These are phyloP conservation scores for Chaetomiaceae sp. DNA, from an alignment of 2,329 filamentous ascomycete genomes.

Conservation along the genomic window DNA sequence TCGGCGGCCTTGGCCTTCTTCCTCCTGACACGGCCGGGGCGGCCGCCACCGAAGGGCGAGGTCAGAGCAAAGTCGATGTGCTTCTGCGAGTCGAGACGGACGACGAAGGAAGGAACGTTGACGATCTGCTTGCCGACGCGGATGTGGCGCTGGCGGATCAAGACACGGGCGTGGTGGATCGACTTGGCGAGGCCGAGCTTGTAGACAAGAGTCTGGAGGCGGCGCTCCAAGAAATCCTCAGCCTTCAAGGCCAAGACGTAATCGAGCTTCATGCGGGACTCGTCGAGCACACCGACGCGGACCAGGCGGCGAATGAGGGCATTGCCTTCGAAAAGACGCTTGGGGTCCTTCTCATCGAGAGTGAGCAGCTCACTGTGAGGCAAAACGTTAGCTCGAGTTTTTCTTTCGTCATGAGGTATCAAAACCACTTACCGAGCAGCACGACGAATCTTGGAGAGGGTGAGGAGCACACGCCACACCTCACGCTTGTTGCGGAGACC, in stretches of 20 bases:
- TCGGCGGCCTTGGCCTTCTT: conserved; percentile 99
- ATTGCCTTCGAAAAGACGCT: conserved; percentile 99
- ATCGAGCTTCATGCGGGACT: conserved; percentile 99
- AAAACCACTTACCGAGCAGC: conserved; percentile 78
- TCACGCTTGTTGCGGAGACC: conserved; percentile 99
- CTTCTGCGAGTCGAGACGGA: conserved; percentile 99
- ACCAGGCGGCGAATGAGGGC: conserved; percentile 99
- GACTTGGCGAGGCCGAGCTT: conserved; percentile 99
- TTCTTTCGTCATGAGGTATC: no score
- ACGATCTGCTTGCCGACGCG: conserved; percentile 99
- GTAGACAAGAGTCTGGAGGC: conserved; percentile 99
- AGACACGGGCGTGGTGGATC: conserved; percentile 99
- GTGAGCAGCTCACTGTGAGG: conserved; percentile 89
- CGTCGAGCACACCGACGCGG: conserved; percentile 98
- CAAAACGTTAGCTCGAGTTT: conserved; percentile 8
- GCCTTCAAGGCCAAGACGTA: conserved; percentile 99
- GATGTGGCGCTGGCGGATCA: conserved; percentile 99
- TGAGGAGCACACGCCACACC: conserved; percentile 99
- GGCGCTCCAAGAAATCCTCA: conserved; percentile 99
- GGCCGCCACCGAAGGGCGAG: conserved; percentile 96
- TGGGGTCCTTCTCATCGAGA: conserved; percentile 99
- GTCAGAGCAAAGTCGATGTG: conserved; percentile 99
- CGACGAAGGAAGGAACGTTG: conserved; percentile 99
- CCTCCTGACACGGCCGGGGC: conserved; percentile 94
- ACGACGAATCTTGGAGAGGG: conserved; percentile 99